Percentiles rank a stretch among this genome's conserved stretches.
Evolutionary conservation across 179 eudicot genomes (phyloP).

Genomic region (Camellia oleifera): DNA sequence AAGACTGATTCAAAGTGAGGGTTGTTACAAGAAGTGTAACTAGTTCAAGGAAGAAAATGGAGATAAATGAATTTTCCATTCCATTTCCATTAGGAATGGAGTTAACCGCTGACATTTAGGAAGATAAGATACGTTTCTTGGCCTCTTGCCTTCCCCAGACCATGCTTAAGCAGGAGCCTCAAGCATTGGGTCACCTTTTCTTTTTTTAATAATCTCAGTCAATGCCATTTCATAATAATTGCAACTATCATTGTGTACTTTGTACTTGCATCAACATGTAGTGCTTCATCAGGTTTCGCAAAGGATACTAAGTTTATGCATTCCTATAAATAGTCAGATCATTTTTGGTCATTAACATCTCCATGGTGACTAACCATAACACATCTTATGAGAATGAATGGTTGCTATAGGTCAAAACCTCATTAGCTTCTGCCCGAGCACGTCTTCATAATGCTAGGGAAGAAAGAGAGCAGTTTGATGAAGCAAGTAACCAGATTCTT

Average conservation of each 20-base stretch:
- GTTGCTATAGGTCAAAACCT: conserved; percentile 54
- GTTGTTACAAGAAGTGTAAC: too few relatives aligned
- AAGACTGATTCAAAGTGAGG: too few relatives aligned
- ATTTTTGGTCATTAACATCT: not conserved
- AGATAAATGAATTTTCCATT: not conserved
- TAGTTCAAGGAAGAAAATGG: not conserved
- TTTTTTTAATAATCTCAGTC: too few relatives aligned
- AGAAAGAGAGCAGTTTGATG: conserved; percentile 90
- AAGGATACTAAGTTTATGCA: conserved; percentile 2
- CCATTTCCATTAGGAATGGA: not conserved
- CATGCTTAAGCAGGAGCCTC: too few relatives aligned
- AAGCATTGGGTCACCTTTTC: too few relatives aligned
- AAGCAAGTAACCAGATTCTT: conserved; percentile 78
- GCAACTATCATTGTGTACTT: not conserved
- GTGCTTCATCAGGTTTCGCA: not conserved
- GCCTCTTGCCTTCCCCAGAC: too few relatives aligned
- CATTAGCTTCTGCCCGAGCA: conserved; percentile 61
- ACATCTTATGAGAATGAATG: conserved; percentile 16
- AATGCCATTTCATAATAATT: not conserved
- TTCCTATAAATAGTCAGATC: not conserved
- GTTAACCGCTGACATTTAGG: not conserved
- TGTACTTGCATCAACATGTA: not conserved
- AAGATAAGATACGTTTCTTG: too few relatives aligned
- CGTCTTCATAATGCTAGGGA: conserved; percentile 86
- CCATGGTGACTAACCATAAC: not conserved